Evolutionary conservation across 768 basidiomycete species (phyloP).

Genomic region (Rhodotorula babjevae): DNA sequence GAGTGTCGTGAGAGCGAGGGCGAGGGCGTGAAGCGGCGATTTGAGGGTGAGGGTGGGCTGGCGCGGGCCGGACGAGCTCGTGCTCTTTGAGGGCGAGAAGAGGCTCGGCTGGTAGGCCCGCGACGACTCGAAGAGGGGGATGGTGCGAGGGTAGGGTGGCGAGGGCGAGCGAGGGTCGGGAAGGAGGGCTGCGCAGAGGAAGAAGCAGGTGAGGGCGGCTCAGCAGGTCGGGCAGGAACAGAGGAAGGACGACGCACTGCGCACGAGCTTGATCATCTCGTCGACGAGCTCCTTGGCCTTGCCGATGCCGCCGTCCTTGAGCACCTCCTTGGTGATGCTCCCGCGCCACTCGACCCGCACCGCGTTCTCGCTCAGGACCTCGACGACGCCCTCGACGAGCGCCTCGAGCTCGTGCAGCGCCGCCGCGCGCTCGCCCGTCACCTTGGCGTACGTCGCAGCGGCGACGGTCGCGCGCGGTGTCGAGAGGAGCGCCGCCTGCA

Average conservation of each 20-base stretch:
- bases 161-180: not conserved
- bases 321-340: not conserved
- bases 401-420: conserved; percentile 17
- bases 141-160: conserved; percentile 1
- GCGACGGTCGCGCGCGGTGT: not conserved
- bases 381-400: conserved; percentile 20
- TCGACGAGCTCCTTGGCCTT: conserved; percentile 33
- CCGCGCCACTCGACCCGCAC: conserved; percentile 19
- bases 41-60: conserved; percentile 9
- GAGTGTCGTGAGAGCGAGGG: conserved; percentile 12
- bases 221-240: not conserved
- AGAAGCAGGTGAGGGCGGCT: not conserved
- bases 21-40: conserved; percentile 7
- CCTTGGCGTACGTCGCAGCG: not conserved
- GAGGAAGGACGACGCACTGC: conserved; percentile 9
- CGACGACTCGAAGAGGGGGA: conserved; percentile 20
- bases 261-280: conserved; percentile 19
- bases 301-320: conserved; percentile 13
- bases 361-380: conserved; percentile 12
- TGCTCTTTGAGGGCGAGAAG: conserved; percentile 12
- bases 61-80: not conserved
- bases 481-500: conserved; percentile 12
- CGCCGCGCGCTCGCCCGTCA: conserved; percentile 1
- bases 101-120: conserved; percentile 2
- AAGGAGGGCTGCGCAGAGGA: not conserved